Percentiles rank a stretch among this genome's conserved stretches.
Conservation (phyloP, 2,329 filamentous ascomycete genomes). For the Immersiporthe knoxdaviesiana region DNA sequence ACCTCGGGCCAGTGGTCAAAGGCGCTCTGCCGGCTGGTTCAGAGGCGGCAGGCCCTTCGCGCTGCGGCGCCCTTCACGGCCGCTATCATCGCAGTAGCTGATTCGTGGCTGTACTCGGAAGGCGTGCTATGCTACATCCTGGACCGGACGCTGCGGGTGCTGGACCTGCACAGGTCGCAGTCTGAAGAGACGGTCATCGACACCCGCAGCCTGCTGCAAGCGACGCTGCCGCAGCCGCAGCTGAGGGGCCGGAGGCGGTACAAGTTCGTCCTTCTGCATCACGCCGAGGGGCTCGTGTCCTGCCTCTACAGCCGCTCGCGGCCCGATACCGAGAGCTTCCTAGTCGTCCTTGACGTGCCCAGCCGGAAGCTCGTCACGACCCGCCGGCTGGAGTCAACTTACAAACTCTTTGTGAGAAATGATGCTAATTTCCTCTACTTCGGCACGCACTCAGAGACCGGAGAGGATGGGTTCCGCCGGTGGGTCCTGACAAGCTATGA, state of each 20-base stretch:
- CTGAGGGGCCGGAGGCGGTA: constrained; percentile 44
- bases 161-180: constrained; percentile 58
- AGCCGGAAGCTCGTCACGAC: constrained; percentile 46
- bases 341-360: constrained; percentile 55
- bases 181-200: constrained; percentile 59
- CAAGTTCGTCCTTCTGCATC: constrained; percentile 59
- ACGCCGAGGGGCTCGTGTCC: constrained; percentile 58
- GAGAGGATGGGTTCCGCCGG: constrained; percentile 58
- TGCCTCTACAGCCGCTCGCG: constrained; percentile 56
- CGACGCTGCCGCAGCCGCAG: constrained; percentile 43
- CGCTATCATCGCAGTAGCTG: constrained; percentile 61
- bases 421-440: constrained; percentile 64
- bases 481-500: constrained; percentile 65
- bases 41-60: constrained; percentile 63
- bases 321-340: constrained; percentile 48
- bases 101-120: constrained; percentile 64
- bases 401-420: constrained; percentile 70
- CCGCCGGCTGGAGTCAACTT: constrained; percentile 46
- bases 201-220: constrained; percentile 47
- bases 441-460: constrained; percentile 62
- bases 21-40: constrained; percentile 63
- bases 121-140: constrained; percentile 68
- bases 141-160: constrained; percentile 55
- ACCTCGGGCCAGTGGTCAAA: constrained; percentile 46
- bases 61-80: constrained; percentile 65